Conservation (phyloP, 192 early-diverging fungal genomes). For the Gamsiella multidivaricata region DNA sequence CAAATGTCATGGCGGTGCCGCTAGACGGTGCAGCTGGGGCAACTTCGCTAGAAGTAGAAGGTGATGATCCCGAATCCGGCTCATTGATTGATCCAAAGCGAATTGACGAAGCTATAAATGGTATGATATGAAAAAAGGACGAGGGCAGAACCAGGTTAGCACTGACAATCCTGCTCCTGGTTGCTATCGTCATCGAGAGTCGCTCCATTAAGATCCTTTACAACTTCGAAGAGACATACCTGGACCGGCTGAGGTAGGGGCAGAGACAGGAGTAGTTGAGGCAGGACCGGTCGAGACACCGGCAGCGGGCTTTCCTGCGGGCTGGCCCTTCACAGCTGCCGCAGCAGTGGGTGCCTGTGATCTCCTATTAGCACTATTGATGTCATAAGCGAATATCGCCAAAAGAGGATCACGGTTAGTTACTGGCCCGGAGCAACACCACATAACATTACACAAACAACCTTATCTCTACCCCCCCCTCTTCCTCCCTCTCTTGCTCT, state of each 20-base stretch:
- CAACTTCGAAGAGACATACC: too few species aligned
- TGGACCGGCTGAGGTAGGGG: background rate
- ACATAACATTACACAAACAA: constrained; percentile 1
- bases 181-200: too few species aligned
- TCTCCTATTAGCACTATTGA: constrained; percentile 46
- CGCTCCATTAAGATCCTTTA: too few species aligned
- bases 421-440: background rate
- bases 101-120: constrained; percentile 39
- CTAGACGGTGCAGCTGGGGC: constrained; percentile 22
- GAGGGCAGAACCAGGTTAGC: background rate
- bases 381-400: constrained; percentile 3
- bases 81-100: constrained; percentile 60
- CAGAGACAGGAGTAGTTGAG: background rate
- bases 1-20: constrained; percentile 35
- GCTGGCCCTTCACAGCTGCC: constrained; percentile 38
- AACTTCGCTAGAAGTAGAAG: constrained; percentile 25
- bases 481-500: too few species aligned
- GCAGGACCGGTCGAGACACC: constrained; percentile 14
- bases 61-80: constrained; percentile 27
- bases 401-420: background rate
- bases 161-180: too few species aligned
- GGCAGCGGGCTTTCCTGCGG: constrained; percentile 28
- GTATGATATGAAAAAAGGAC: background rate
- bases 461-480: background rate
- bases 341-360: constrained; percentile 50